Evolutionary conservation across 257 asterid species (phyloP), one percentile per base, ranked within the genome.

Genomic region (Solanum peruvianum): DNA sequence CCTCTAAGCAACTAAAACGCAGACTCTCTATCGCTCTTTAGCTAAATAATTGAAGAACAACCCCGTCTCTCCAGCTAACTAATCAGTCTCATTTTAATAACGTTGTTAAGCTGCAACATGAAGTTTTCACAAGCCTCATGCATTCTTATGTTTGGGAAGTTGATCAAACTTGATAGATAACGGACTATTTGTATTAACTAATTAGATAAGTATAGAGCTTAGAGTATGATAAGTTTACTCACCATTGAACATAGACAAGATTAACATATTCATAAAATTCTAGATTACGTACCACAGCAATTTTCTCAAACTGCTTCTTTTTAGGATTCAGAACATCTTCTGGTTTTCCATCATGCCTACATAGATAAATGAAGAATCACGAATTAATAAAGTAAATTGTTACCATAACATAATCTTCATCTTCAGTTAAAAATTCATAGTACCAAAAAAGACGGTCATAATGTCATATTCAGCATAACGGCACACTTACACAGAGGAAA

Each of bases 301-400:
- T 94, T 93, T 95, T 97, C 75, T 97, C 99, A 87, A 97, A 88
- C 90, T 97, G 99, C 88, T 95, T 97, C 97, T 97, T 97, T 88
- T 97, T 97, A n/a, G 99, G 99, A 91, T 94, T 97, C 87, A 97
- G 89, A 25, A 97, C 96, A 72, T 94, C 98, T 89, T 97, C 99
- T 76, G 99, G 98, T 90, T 92, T 94, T 29, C 98, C 98, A 9
- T 93, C 98, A 76, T 89, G 91, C 42, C 98, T 97, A 95, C 41
- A 90, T 41, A 29, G 60, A 85, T 85, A 45, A 71, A 29, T 58
- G 33, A 9, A 20, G 37, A 35, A 58, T 11, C 56, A 29, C 67
- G 3, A 39, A 33, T 86, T 49, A 20, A 31, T 44, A 6, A 18
- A 56, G 23, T 52, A 27, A 25, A 58, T 21, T 58, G 21, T 83